These are phyloP conservation scores for Oleoguttula mirabilis DNA, from an alignment of 495 filamentous ascomycete species.

Conservation along the genomic window DNA sequence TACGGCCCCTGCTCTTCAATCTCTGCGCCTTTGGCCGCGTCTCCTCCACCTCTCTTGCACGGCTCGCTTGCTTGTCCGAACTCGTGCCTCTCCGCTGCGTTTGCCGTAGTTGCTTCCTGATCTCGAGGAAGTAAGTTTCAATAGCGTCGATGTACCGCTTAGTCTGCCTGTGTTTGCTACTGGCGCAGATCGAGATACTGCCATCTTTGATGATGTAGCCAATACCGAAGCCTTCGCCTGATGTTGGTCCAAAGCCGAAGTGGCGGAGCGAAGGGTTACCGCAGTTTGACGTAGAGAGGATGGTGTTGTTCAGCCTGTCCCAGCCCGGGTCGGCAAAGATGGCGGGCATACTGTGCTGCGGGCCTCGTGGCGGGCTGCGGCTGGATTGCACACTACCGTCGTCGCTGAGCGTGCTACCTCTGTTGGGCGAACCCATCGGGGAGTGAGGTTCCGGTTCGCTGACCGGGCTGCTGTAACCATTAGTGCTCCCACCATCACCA, in stretches of 20 bases:
- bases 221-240: conserved; percentile 90
- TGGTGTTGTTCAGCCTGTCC: conserved; percentile 90
- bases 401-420: conserved; percentile 40
- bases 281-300: conserved; percentile 95
- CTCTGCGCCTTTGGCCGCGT: conserved; percentile 34
- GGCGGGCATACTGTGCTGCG: conserved; percentile 45
- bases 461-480: conserved; percentile 41
- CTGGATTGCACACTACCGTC: conserved; percentile 26
- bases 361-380: conserved; percentile 24
- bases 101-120: conserved; percentile 65
- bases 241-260: conserved; percentile 92
- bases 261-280: conserved; percentile 94
- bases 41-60: conserved; percentile 56
- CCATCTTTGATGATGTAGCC: conserved; percentile 99
- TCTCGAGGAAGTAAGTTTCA: conserved; percentile 80
- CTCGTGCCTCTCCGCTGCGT: conserved; percentile 45
- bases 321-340: conserved; percentile 84
- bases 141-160: conserved; percentile 78
- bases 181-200: conserved; percentile 78
- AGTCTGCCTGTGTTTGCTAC: conserved; percentile 85
- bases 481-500: conserved; percentile 45
- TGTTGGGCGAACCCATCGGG: conserved; percentile 42
- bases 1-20: conserved; percentile 44
- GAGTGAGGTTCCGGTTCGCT: conserved; percentile 33
- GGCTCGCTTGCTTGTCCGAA: conserved; percentile 40